phyloP scores from a whole-genome alignment of 495 filamentous ascomycete species.

The Amniculicola lignicola region DNA sequence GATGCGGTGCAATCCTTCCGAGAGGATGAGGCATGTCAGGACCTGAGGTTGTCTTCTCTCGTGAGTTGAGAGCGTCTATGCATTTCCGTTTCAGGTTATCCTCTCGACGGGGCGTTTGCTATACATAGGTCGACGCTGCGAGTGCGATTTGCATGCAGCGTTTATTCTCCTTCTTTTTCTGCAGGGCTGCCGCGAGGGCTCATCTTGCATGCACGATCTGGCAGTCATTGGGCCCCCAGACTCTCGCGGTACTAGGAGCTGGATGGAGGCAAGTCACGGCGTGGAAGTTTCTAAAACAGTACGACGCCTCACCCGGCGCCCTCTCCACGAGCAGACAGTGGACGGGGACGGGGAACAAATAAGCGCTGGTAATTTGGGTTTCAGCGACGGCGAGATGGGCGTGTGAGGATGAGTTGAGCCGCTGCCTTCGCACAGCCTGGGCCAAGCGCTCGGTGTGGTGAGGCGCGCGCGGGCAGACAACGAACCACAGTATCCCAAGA shows the following conservation, averaged over 20 bases:
- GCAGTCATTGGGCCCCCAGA: constrained; percentile 13
- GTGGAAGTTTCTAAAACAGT: constrained; percentile 10
- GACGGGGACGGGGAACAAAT: constrained; percentile 17
- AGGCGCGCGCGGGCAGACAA: constrained; percentile 29
- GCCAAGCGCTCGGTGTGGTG: constrained; percentile 32
- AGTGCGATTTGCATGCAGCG: constrained; percentile 6
- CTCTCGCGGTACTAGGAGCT: not conserved
- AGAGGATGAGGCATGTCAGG: constrained; percentile 23
- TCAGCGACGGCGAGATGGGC: constrained; percentile 19
- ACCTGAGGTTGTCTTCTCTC: constrained; percentile 11
- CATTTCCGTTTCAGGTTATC: constrained; percentile 19
- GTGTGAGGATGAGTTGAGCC: constrained; percentile 27
- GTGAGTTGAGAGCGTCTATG: constrained; percentile 29
- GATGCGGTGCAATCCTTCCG: constrained; percentile 48
- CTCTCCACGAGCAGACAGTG: constrained; percentile 16
- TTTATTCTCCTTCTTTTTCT: constrained; percentile 2
- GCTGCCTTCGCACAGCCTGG: constrained; percentile 32
- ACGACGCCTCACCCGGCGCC: constrained; percentile 23
- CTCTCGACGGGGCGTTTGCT: constrained; percentile 5
- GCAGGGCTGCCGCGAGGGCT: constrained; percentile 23
- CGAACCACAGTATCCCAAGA: constrained; percentile 29
- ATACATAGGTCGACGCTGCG: too few relatives aligned
- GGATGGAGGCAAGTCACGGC: constrained; percentile 10
- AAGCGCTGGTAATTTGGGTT: constrained; percentile 33
- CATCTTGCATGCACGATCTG: constrained; percentile 16